Conservation (phyloP, 1,139 yeast genomes). For the Blastobotrys persicus region DNA sequence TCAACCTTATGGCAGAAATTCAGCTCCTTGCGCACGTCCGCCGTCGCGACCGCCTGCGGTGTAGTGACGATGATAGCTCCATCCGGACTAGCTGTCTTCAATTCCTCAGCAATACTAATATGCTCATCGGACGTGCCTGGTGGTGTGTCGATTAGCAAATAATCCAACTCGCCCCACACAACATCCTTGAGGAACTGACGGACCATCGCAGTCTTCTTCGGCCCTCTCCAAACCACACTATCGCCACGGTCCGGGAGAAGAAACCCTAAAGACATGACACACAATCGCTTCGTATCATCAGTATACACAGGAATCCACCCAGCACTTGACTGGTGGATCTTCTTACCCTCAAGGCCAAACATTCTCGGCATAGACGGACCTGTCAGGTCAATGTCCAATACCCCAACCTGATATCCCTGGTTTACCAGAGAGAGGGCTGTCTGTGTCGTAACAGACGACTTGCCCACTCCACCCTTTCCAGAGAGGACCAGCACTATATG, state of each 20-base stretch:
- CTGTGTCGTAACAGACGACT: constrained; percentile 92
- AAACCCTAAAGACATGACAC: constrained; percentile 90
- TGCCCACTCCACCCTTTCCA: constrained; percentile 98
- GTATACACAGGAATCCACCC: constrained; percentile 91
- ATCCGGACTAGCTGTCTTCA: constrained; percentile 71
- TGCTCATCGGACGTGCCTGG: constrained; percentile 99
- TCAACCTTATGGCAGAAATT: constrained; percentile 88
- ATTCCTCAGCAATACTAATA: constrained; percentile 91
- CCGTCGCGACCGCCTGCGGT: constrained; percentile 89
- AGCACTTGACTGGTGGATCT: constrained; percentile 74
- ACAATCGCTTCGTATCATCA: constrained; percentile 36
- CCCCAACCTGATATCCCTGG: constrained; percentile 80
- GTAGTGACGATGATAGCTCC: constrained; percentile 96
- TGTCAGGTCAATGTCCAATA: constrained; percentile 88
- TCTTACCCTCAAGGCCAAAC: constrained; percentile 83
- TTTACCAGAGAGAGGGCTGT: constrained; percentile 73
- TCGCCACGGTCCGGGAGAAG: constrained; percentile 77
- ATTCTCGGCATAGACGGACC: constrained; percentile 97
- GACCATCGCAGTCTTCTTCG: constrained; percentile 97
- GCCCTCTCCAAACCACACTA: constrained; percentile 98
- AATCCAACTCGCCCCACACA: constrained; percentile 82
- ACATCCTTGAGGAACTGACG: constrained; percentile 90
- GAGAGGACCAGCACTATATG: constrained; percentile 81
- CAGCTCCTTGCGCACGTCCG: constrained; percentile 92
- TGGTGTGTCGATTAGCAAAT: constrained; percentile 90